Evolutionary conservation across 257 asterid genomes (phyloP).

Genomic region (Solanum tacnaense): DNA sequence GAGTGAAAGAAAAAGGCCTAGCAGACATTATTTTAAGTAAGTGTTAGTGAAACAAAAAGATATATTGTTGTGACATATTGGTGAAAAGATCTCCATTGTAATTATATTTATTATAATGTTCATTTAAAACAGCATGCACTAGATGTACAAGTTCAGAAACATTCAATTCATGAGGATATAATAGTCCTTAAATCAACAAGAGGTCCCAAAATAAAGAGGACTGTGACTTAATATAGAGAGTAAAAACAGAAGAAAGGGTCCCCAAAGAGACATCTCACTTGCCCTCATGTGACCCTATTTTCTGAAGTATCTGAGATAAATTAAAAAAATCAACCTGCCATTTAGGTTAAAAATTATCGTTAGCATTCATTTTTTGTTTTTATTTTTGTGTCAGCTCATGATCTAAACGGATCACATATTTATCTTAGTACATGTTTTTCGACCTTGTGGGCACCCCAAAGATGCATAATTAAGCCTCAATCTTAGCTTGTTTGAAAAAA

Average conservation of each 20-base stretch:
- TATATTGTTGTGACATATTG: background rate
- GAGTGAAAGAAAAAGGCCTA: background rate
- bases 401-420: background rate
- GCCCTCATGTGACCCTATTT: conserved; percentile 28
- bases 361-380: background rate
- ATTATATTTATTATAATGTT: too few relatives aligned
- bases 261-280: conserved; percentile 24
- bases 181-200: background rate
- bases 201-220: background rate
- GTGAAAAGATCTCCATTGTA: background rate
- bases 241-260: background rate
- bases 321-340: background rate
- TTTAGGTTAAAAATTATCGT: background rate
- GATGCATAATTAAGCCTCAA: background rate
- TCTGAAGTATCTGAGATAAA: background rate
- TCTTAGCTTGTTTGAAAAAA: background rate
- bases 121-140: background rate
- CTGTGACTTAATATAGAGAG: background rate
- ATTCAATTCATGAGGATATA: background rate
- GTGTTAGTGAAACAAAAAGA: background rate
- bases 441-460: background rate
- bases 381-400: background rate
- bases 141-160: background rate
- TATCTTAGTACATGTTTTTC: background rate
- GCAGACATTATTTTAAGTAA: background rate